These are phyloP conservation scores for Trichoderma hamatum DNA, from an alignment of 2,329 filamentous ascomycete species.

Conservation along the genomic window DNA sequence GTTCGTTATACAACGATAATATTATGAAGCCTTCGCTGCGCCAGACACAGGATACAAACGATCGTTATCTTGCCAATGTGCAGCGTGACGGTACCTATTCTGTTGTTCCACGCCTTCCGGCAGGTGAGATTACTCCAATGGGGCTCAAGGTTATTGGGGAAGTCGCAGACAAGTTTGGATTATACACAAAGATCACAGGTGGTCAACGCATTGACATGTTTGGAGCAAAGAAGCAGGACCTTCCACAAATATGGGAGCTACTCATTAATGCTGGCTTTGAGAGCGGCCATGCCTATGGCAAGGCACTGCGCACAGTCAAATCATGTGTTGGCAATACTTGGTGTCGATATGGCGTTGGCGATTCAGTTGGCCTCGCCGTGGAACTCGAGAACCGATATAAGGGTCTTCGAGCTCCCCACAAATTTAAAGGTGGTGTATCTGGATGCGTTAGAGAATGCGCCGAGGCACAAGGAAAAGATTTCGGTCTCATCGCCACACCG, in stretches of 20 bases:
- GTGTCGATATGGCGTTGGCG: constrained; percentile 87
- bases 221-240: constrained; percentile 83
- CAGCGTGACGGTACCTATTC: constrained; percentile 91
- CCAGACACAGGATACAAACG: constrained; percentile 88
- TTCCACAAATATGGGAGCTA: constrained; percentile 78
- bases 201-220: constrained; percentile 94
- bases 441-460: constrained; percentile 93
- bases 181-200: constrained; percentile 92
- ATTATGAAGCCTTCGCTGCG: constrained; percentile 71
- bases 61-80: constrained; percentile 85
- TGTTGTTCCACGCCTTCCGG: constrained; percentile 80
- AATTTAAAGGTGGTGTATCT: constrained; percentile 87
- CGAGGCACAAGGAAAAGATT: constrained; percentile 91
- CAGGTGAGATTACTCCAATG: constrained; percentile 84
- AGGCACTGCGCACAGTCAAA: constrained; percentile 86
- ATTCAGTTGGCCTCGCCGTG: constrained; percentile 89
- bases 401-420: constrained; percentile 84
- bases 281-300: constrained; percentile 88
- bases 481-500: constrained; percentile 87
- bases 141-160: constrained; percentile 81
- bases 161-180: constrained; percentile 79
- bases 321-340: constrained; percentile 89
- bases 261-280: constrained; percentile 86
- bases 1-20: constrained; percentile 81
- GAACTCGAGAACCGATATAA: constrained; percentile 89